A percentile compares a stretch with the other conserved stretches of the same genome.
Conservation (phyloP, 2,329 filamentous ascomycete genomes). For the Hymenoscyphus infarciens region DNA sequence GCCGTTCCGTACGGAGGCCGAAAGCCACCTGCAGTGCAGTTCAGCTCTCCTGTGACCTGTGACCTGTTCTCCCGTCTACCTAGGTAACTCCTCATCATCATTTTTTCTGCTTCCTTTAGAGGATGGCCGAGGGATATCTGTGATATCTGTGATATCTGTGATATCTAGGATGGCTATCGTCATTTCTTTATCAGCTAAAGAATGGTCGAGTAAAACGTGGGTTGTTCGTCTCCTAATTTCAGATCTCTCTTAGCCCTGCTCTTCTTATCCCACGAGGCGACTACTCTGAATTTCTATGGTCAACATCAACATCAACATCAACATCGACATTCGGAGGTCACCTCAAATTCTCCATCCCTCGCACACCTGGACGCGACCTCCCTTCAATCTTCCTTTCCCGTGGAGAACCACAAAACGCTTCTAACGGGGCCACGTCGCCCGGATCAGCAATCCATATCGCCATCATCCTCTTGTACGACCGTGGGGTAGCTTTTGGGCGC, state of each 20-base stretch:
- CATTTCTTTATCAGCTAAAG: background rate
- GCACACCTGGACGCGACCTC: background rate
- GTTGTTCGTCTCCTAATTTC: background rate
- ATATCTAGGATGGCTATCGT: too few species aligned
- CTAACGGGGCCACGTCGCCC: slow-evolving; percentile 1
- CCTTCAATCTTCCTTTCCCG: background rate
- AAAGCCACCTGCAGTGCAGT: too few species aligned
- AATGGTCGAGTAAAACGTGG: background rate
- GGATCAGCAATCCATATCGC: background rate
- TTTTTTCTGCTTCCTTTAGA: too few species aligned
- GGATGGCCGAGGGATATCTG: too few species aligned
- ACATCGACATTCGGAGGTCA: background rate
- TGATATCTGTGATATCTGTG: too few species aligned
- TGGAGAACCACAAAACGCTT: background rate
- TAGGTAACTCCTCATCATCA: too few species aligned
- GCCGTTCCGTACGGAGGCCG: too few species aligned
- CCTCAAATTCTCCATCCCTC: background rate
- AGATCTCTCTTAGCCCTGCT: background rate
- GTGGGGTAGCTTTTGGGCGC: background rate
- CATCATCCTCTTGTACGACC: background rate
- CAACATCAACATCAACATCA: background rate
- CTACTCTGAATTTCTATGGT: background rate
- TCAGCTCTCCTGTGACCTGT: too few species aligned
- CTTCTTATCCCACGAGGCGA: background rate
- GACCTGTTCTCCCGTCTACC: too few species aligned